Evolutionary conservation across 495 filamentous ascomycete genomes (phyloP).

Genomic region (Darksidea phi): DNA sequence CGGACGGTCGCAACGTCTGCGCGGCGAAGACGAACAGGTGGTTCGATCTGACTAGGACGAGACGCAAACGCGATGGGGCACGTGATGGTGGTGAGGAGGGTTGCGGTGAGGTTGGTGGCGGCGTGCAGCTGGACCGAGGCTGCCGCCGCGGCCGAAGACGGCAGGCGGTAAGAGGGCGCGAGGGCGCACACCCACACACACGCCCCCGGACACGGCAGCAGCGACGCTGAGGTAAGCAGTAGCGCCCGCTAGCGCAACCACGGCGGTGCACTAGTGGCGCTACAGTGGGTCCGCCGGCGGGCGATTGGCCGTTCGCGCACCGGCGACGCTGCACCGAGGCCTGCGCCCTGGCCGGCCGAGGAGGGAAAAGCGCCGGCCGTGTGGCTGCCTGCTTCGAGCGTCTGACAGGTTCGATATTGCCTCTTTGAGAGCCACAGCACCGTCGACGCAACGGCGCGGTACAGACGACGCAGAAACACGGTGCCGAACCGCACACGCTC

Average conservation of each 20-base stretch:
- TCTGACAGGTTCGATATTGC: constrained; percentile 13
- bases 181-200: no score
- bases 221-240: constrained; percentile 8
- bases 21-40: no score
- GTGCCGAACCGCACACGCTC: no score
- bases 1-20: no score
- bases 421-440: constrained; percentile 8
- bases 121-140: neutral
- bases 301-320: neutral
- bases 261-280: neutral
- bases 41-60: neutral
- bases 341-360: no score
- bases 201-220: neutral
- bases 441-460: no score
- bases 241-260: constrained; percentile 2
- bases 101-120: neutral
- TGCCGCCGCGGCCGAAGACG: constrained; percentile 11
- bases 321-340: neutral
- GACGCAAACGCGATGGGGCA: neutral
- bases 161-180: constrained; percentile 15
- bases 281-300: no score
- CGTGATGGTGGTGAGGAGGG: constrained; percentile 25
- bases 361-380: neutral
- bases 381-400: neutral
- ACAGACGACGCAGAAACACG: no score